Base-by-base conservation (phyloP, 345 rosid species). In the Brassica juncea region DNA sequence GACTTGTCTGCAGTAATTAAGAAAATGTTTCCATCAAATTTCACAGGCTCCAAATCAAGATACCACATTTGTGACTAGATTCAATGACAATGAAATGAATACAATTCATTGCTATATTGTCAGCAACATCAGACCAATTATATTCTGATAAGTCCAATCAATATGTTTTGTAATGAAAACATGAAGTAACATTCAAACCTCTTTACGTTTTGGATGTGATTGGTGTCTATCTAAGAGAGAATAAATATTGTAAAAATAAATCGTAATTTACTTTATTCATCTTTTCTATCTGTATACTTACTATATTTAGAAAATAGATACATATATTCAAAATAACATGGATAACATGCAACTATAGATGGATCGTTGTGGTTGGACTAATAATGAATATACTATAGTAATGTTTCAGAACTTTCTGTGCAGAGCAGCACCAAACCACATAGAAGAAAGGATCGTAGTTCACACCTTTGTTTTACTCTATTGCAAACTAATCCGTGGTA, bases 401-500 rank as follows among this genome's bases (percentile, higher is more conserved):
- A 39, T 65, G 62, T 21, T 57, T 78, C 61, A 55, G 68, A 72
- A 78, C 49, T 28, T 67, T 44, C 73, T 79, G 54, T 72, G 62
- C 77, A 78, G 30, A 67, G 77, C 72, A 66, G 77, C 67, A 55
- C 76, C 72, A 72, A 55, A 66, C 39, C 42, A 59, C 65, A 73
- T 73, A 44, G 72, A 58, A 58, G 30, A 72, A 66, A 1, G 10
- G 73, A 31, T 72, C 35, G 67, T 67, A 73, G 76, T 78, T 78
- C 73, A 72, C 81, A 78, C 77, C 72, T 72, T 57, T 77, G 66
- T 63, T 71, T 70, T 77, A 27, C 71, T 23, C 68, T 55, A 71
- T 49, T 78, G 49, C 31, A 58, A 77, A 21, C 10, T 64, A 77
- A 63, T 58, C 68, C 77, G 39, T 79, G 31, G 82, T 67, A 79